Percentiles rank a stretch among this genome's conserved stretches.
Evolutionary conservation across 2,329 filamentous ascomycete species (phyloP).

Genomic region (Botryotinia calthae): DNA sequence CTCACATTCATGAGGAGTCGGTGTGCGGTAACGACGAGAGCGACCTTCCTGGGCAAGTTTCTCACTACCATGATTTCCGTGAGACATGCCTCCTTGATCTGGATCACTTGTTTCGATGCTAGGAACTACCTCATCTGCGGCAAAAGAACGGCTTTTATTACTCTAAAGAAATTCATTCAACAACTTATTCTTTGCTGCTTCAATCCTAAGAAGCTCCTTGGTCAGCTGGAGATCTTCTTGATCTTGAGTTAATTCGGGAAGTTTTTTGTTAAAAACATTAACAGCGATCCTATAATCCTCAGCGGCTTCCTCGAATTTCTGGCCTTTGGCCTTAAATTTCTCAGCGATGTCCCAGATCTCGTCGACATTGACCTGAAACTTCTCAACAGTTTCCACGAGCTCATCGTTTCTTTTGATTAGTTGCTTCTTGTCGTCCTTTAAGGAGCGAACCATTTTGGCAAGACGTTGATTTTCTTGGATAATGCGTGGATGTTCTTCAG

Average conservation of each 20-base stretch:
- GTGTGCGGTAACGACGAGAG: neutral
- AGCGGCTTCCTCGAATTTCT: neutral
- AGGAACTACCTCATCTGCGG: neutral
- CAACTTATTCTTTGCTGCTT: neutral
- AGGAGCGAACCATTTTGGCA: accelerated
- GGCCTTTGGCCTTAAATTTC: no score
- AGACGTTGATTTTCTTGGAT: no score
- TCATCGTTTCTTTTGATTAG: no score
- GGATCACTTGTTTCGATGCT: neutral
- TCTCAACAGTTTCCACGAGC: no score
- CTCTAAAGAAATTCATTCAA: no score
- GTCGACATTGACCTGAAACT: no score
- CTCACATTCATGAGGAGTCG: neutral
- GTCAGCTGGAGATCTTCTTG: neutral
- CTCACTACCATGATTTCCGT: neutral
- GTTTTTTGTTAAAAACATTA: accelerated
- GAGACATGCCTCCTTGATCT: neutral
- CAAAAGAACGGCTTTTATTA: neutral
- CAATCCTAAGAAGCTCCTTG: neutral
- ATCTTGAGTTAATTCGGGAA: neutral
- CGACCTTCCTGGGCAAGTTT: neutral
- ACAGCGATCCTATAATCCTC: accelerated
- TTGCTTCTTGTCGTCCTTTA: neutral
- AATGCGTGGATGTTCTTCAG: no score
- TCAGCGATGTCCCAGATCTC: no score